Conservation (phyloP, 2,329 filamentous ascomycete species). For the Cladosporium sp. region DNA sequence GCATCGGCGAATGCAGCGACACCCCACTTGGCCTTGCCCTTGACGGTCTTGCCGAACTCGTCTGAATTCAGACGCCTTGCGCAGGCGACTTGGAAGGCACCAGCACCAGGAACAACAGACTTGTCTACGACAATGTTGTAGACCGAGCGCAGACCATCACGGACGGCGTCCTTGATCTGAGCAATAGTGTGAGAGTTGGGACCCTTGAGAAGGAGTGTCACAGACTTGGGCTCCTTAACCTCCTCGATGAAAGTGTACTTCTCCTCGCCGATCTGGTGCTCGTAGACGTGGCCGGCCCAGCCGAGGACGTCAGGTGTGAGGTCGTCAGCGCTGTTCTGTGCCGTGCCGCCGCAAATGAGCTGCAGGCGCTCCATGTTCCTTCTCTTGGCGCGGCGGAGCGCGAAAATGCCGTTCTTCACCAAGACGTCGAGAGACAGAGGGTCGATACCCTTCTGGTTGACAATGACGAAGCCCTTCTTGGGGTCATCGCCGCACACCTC, state of each 20-base stretch:
- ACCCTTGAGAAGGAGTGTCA: conserved; percentile 96
- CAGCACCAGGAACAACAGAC: conserved; percentile 89
- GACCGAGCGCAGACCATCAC: conserved; percentile 90
- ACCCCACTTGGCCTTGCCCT: conserved; percentile 97
- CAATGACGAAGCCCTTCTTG: conserved; percentile 93
- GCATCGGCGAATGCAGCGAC: conserved; percentile 94
- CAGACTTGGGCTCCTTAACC: conserved; percentile 97
- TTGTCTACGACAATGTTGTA: conserved; percentile 99
- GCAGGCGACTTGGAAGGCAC: conserved; percentile 93
- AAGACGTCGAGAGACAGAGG: conserved; percentile 92
- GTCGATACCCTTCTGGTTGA: conserved; percentile 99
- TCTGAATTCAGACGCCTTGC: conserved; percentile 84
- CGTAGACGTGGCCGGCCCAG: conserved; percentile 95
- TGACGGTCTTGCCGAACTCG: conserved; percentile 81
- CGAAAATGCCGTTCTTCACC: conserved; percentile 96
- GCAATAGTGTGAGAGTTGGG: conserved; percentile 95
- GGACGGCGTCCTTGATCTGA: conserved; percentile 93
- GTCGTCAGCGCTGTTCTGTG: conserved; percentile 97
- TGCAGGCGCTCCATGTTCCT: conserved; percentile 99
- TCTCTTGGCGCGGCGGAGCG: conserved; percentile 89
- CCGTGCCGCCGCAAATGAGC: conserved; percentile 82
- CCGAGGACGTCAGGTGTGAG: conserved; percentile 82
- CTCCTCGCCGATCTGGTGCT: conserved; percentile 96
- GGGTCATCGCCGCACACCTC: conserved; percentile 89
- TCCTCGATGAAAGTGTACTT: conserved; percentile 99